Base-by-base conservation (phyloP, 2,329 filamentous ascomycete species). In the Pseudocercospora ulei region DNA sequence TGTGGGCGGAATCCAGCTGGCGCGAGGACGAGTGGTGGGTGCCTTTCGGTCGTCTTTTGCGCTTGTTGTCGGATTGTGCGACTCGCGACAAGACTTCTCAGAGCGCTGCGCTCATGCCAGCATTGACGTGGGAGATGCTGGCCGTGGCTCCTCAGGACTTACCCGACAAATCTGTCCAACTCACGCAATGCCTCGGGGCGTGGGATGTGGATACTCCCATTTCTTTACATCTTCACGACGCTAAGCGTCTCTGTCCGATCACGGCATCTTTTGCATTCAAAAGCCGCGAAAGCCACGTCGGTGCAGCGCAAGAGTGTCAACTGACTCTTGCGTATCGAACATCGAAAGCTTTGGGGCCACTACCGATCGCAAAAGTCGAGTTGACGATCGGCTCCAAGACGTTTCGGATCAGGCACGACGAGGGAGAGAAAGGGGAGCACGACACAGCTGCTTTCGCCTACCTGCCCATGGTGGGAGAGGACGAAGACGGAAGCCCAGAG, bases 1-100 rank as follows among this genome's bases (percentile, higher is more conserved):
- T 76, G 1, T 79, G 75, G 75, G 54, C 68, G 25, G 63, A 56
- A 6, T 67, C 72, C 54, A 65, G 62, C n/a, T 79, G 75, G 75
- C 69, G 76, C 29, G 59, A 58, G 27, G 68, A 75, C 51, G 66
- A 69, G n/a, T 79, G 75, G 75, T 74, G 70, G 66, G 55, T 60
- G 26, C 61, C 76, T 3, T 71, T 75, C 46, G 65, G 64, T 37
- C 66, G 69, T 25, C 66, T 76, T 25, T 62, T 71, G 28, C 70
- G 66, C 62, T 61, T 66, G 5, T 57, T 78, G 23, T 65, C 73
- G 44, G 65, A 73, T 41, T 74, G 71, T 51, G 71, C 39, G 9
- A 33, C 5, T 16, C 72, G 9, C n/a, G 36, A 39, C 36, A 48
- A 20, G 28, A 37, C 28, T 39, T 62, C 5, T 63, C 23, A 40